Conservation (phyloP, 495 filamentous ascomycete species). For the Talaromyces nanjingensis region DNA sequence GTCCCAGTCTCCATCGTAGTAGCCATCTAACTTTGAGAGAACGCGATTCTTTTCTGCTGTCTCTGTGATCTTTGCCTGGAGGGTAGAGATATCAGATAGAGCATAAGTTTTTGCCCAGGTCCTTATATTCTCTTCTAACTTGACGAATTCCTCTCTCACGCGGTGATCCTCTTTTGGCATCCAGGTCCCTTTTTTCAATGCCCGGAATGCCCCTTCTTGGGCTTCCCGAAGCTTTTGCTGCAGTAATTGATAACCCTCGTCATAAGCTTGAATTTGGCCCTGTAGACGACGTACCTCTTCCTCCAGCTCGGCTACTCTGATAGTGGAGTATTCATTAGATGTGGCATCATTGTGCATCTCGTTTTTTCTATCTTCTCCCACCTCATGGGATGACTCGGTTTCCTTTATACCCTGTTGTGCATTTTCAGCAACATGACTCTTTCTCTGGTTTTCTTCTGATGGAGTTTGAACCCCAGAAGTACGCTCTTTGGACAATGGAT, state of each 20-base stretch:
- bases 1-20: neutral
- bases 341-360: neutral
- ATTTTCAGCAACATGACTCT: neutral
- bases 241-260: neutral
- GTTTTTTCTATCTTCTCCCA: neutral
- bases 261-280: neutral
- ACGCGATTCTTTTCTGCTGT: neutral
- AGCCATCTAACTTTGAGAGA: neutral
- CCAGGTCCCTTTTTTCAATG: neutral
- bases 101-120: neutral
- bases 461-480: neutral
- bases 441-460: neutral
- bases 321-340: neutral
- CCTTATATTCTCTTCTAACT: neutral
- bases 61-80: neutral
- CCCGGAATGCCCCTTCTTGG: neutral
- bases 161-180: neutral
- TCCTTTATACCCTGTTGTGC: neutral
- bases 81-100: neutral
- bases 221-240: neutral
- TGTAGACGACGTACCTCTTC: neutral
- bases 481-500: neutral
- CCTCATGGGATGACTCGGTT: neutral
- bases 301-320: neutral
- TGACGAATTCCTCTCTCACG: neutral